These are phyloP conservation scores for Fomitopsis serialis DNA, from an alignment of 768 basidiomycete species.

Conservation along the genomic window DNA sequence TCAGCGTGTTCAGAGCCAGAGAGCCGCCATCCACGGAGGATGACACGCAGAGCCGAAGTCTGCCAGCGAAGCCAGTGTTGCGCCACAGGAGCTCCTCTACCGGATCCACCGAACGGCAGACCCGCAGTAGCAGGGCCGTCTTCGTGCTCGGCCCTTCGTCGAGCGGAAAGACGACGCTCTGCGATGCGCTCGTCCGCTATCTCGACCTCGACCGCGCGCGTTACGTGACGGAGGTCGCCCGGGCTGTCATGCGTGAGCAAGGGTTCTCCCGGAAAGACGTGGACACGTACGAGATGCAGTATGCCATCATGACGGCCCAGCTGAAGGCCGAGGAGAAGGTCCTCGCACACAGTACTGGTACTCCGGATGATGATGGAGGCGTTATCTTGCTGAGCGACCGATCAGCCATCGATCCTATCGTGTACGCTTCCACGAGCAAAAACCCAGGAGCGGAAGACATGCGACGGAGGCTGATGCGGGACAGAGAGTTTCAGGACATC, in stretches of 20 bases:
- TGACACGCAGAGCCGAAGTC: too few relatives aligned
- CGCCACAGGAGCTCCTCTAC: not conserved
- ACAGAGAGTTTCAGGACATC: slow-evolving; percentile 35
- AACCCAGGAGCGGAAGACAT: slow-evolving; percentile 34
- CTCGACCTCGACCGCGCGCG: slow-evolving; percentile 29
- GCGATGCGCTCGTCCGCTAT: slow-evolving; percentile 41
- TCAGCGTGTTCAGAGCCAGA: too few relatives aligned
- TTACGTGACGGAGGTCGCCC: slow-evolving; percentile 57
- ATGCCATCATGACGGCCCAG: slow-evolving; percentile 55
- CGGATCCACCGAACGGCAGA: not conserved
- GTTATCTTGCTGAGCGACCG: slow-evolving; percentile 51
- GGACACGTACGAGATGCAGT: slow-evolving; percentile 52
- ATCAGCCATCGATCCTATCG: slow-evolving; percentile 59
- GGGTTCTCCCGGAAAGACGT: slow-evolving; percentile 52
- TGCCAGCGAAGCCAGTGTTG: not conserved
- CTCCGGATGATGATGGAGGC: slow-evolving; percentile 11
- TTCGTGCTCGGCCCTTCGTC: slow-evolving; percentile 35
- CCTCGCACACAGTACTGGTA: slow-evolving; percentile 1
- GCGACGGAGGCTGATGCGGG: slow-evolving; percentile 27
- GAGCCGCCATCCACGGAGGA: too few relatives aligned
- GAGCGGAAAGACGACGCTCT: slow-evolving; percentile 68
- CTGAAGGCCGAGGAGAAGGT: slow-evolving; percentile 36
- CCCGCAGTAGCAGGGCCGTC: slow-evolving; percentile 5
- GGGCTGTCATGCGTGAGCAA: slow-evolving; percentile 45
- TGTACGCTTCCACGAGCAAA: slow-evolving; percentile 49